These are phyloP conservation scores for Hortiboletus campestris DNA, from an alignment of 768 basidiomycete species.

Conservation along the genomic window DNA sequence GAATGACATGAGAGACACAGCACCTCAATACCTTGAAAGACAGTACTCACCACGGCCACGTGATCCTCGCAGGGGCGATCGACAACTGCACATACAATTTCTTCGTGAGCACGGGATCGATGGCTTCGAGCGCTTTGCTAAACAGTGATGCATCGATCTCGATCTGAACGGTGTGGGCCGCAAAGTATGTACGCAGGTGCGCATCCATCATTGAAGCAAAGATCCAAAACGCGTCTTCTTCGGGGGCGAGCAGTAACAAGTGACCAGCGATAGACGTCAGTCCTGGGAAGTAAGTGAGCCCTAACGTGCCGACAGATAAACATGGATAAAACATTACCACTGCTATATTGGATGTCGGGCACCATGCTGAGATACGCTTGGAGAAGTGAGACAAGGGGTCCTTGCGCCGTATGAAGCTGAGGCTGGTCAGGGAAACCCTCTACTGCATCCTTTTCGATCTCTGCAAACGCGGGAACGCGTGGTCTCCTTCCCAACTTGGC, in stretches of 20 bases:
- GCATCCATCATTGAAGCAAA: slow-evolving; percentile 85
- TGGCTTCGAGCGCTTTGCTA: slow-evolving; percentile 61
- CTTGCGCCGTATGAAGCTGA: slow-evolving; percentile 55
- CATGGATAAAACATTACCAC: slow-evolving; percentile 41
- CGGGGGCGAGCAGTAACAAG: slow-evolving; percentile 69
- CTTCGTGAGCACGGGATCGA: slow-evolving; percentile 58
- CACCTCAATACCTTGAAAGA: background rate
- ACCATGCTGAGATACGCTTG: slow-evolving; percentile 86
- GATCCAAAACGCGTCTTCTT: slow-evolving; percentile 91
- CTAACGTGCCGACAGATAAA: background rate
- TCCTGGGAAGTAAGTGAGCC: slow-evolving; percentile 38
- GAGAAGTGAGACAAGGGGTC: slow-evolving; percentile 54
- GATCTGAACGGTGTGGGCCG: slow-evolving; percentile 54
- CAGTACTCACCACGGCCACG: slow-evolving; percentile 55
- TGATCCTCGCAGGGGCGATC: slow-evolving; percentile 55
- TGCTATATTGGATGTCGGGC: slow-evolving; percentile 70
- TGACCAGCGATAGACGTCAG: slow-evolving; percentile 71
- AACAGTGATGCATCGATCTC: slow-evolving; percentile 78
- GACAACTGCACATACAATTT: slow-evolving; percentile 65
- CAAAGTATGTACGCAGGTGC: slow-evolving; percentile 78
- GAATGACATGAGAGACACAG: background rate
- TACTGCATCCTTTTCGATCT: slow-evolving; percentile 60
- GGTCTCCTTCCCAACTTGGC: slow-evolving; percentile 56
- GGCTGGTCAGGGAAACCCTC: slow-evolving; percentile 55
- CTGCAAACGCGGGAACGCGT: slow-evolving; percentile 44